Percentiles rank a stretch among this genome's conserved stretches.
phyloP scores from a whole-genome alignment of 1,284 basidiomycete genomes.

The Rhodotorula sp. region DNA sequence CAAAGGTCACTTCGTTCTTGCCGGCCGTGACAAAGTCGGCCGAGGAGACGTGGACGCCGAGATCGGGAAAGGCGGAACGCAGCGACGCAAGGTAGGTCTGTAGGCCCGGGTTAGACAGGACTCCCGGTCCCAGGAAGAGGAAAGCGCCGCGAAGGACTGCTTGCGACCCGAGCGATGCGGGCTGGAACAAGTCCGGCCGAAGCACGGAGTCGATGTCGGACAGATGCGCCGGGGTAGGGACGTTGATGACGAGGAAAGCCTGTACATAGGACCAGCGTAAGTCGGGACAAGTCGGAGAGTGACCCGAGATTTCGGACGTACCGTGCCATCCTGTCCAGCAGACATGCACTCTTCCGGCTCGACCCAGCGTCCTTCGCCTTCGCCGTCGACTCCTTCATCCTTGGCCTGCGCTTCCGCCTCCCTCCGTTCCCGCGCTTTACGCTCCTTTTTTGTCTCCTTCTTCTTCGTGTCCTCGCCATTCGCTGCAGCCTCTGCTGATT shows the following conservation, averaged over 20 bases:
- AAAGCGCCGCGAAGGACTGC: slow-evolving; percentile 18
- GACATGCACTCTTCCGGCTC: slow-evolving; percentile 33
- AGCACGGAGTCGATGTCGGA: background rate
- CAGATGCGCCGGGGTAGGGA: slow-evolving; percentile 25
- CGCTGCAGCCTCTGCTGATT: background rate
- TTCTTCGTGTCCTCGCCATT: background rate
- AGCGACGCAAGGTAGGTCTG: slow-evolving; percentile 5
- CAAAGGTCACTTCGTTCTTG: slow-evolving; percentile 70
- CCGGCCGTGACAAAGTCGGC: slow-evolving; percentile 59
- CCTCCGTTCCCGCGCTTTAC: background rate
- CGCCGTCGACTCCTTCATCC: slow-evolving; percentile 11
- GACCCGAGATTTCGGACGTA: background rate
- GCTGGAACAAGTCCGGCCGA: background rate
- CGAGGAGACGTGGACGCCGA: slow-evolving; percentile 55
- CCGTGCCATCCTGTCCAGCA: slow-evolving; percentile 18
- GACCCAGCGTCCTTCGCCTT: slow-evolving; percentile 38
- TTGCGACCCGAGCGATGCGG: background rate
- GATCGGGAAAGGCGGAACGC: background rate
- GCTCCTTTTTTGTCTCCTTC: slow-evolving; percentile 13
- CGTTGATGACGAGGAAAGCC: slow-evolving; percentile 38
- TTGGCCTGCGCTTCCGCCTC: slow-evolving; percentile 7
- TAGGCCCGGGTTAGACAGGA: slow-evolving; percentile 10
- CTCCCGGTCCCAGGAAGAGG: slow-evolving; percentile 32
- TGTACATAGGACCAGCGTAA: background rate
- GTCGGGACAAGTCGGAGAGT: background rate